Evolutionary conservation across 2,329 filamentous ascomycete genomes (phyloP).

Genomic region (Fusarium succisae): DNA sequence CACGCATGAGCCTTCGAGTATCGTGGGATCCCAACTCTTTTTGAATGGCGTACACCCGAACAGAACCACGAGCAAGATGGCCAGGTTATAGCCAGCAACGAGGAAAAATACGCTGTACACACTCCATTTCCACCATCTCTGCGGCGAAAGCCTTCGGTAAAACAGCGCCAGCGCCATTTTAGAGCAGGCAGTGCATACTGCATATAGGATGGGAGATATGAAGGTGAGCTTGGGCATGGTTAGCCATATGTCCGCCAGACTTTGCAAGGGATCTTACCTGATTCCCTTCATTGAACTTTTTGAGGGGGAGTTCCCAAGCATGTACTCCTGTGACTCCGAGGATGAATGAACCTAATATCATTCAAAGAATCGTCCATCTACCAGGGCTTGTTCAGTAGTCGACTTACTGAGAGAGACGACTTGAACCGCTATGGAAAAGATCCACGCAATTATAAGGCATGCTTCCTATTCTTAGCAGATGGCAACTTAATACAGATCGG

Average conservation of each 20-base stretch:
- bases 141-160: constrained; percentile 50
- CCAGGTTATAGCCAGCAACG: constrained; percentile 46
- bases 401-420: constrained; percentile 27
- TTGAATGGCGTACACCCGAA: constrained; percentile 52
- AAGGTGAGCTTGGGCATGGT: constrained; percentile 32
- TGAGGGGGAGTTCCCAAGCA: constrained; percentile 44
- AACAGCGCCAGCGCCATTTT: constrained; percentile 53
- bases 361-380: background rate
- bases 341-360: constrained; percentile 13
- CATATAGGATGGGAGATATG: constrained; percentile 34
- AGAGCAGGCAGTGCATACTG: constrained; percentile 44
- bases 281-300: constrained; percentile 25
- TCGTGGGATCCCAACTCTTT: constrained; percentile 43
- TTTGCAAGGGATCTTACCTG: background rate
- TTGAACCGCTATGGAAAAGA: constrained; percentile 35
- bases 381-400: fast-evolving
- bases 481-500: background rate
- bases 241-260: background rate
- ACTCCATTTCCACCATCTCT: constrained; percentile 45
- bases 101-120: constrained; percentile 45
- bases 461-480: constrained; percentile 13
- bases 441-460: constrained; percentile 32
- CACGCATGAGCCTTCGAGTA: constrained; percentile 52
- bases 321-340: constrained; percentile 42
- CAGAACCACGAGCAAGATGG: constrained; percentile 48